Evolutionary conservation across 164 flowering plant species (phyloP).

Genomic region (Cinnamomum micranthum): DNA sequence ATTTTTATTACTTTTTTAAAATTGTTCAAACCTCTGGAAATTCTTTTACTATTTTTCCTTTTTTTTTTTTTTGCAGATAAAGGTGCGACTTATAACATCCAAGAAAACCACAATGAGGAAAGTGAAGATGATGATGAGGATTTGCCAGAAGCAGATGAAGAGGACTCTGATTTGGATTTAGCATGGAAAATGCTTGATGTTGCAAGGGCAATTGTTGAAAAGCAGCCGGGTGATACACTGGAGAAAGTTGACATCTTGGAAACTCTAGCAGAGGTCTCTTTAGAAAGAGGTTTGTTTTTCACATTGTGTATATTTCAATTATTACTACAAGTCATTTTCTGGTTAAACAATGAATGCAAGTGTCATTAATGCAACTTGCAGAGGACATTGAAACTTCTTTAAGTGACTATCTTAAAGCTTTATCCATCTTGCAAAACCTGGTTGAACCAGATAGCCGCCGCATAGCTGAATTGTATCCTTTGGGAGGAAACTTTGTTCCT

Average conservation of each 20-base stretch:
- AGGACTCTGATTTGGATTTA: conserved; percentile 93
- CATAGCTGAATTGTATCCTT: conserved; percentile 96
- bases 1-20: no score
- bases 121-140: conserved; percentile 60
- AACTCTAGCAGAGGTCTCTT: conserved; percentile 84
- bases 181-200: conserved; percentile 98
- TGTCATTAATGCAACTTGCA: conserved; percentile 19
- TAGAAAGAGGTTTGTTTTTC: conserved; percentile 76
- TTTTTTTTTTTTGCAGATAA: background rate
- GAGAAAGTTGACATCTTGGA: conserved; percentile 87
- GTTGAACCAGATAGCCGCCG: conserved; percentile 88
- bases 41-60: background rate
- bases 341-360: background rate
- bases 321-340: background rate
- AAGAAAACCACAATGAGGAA: conserved; percentile 47
- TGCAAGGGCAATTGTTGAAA: conserved; percentile 90
- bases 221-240: conserved; percentile 63
- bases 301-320: background rate
- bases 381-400: conserved; percentile 96
- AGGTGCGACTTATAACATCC: conserved; percentile 33
- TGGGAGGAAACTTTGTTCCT: background rate
- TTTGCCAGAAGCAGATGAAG: conserved; percentile 72
- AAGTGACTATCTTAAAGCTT: conserved; percentile 79
- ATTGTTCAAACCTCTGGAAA: background rate
- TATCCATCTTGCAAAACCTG: conserved; percentile 65